A percentile compares a stretch with the other conserved stretches of the same genome.
Conservation (phyloP, 176 grass and related monocot species). For the Bromus sterilis region DNA sequence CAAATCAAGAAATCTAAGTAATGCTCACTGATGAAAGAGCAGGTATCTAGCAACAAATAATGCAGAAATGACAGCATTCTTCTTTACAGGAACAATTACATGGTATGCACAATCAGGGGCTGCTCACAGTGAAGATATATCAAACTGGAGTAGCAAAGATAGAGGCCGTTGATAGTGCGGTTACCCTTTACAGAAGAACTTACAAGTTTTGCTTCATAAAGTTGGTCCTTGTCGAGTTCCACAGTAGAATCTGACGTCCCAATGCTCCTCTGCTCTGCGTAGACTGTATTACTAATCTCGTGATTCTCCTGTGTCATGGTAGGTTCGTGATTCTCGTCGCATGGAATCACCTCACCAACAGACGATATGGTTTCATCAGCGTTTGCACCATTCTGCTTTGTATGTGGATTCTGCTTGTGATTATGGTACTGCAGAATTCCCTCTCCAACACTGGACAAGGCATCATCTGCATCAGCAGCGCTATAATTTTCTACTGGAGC, state of each 20-base stretch:
- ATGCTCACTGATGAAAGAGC: not conserved
- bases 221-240: slow-evolving; percentile 43
- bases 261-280: slow-evolving; percentile 41
- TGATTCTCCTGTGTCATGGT: slow-evolving; percentile 26
- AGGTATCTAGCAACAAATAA: not conserved
- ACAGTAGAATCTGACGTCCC: slow-evolving; percentile 48
- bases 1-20: not conserved
- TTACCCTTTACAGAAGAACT: slow-evolving; percentile 23
- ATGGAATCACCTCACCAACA: slow-evolving; percentile 24
- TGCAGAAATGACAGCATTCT: not conserved
- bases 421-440: slow-evolving; percentile 23
- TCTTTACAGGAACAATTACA: slow-evolving; percentile 1
- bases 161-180: not conserved
- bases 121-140: not conserved
- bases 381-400: not conserved
- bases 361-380: slow-evolving; percentile 1
- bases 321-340: slow-evolving; percentile 30
- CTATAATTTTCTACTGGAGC: slow-evolving; percentile 9
- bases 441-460: slow-evolving; percentile 27
- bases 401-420: not conserved
- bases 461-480: slow-evolving; percentile 24
- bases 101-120: not conserved
- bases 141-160: not conserved
- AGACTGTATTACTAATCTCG: slow-evolving; percentile 21
- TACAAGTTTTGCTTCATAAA: slow-evolving; percentile 62